phyloP scores from a whole-genome alignment of 208 protist species.

The Crithidia expoeki region DNA sequence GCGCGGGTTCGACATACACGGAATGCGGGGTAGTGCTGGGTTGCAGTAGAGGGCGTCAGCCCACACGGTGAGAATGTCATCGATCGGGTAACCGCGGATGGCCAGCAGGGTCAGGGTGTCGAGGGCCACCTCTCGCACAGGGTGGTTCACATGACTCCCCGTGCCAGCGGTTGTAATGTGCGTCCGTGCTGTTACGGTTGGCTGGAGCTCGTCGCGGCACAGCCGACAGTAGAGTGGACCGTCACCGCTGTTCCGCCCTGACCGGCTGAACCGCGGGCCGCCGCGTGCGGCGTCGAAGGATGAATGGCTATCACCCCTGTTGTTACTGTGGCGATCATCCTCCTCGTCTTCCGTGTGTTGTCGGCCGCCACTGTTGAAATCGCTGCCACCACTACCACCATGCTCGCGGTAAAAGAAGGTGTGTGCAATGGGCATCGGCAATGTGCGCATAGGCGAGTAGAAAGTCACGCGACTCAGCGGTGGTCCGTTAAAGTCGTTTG shows the following conservation, averaged over 20 bases:
- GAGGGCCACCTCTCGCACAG: constrained; percentile 69
- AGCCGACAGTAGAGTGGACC: constrained; percentile 48
- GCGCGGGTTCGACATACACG: constrained; percentile 34
- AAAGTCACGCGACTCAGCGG: constrained; percentile 36
- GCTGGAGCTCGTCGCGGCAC: constrained; percentile 63
- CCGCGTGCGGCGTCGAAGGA: neutral
- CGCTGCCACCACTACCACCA: neutral
- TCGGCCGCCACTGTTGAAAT: no score
- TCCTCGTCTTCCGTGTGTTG: no score
- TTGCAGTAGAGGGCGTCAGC: constrained; percentile 56
- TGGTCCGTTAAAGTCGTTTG: constrained; percentile 58
- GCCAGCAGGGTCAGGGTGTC: constrained; percentile 65
- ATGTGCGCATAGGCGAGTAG: constrained; percentile 19
- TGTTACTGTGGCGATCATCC: no score
- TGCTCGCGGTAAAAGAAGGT: constrained; percentile 6
- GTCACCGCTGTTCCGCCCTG: neutral
- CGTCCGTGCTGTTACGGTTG: constrained; percentile 12
- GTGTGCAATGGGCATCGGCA: neutral
- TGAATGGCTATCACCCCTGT: no score
- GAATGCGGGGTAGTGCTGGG: constrained; percentile 58
- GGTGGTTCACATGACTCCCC: constrained; percentile 58
- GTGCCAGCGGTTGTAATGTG: constrained; percentile 51
- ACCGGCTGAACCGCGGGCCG: neutral
- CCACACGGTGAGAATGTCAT: constrained; percentile 72
- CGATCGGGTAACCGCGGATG: constrained; percentile 77